Evolutionary conservation across 495 filamentous ascomycete species (phyloP).

Genomic region (Neurospora sublineolata): DNA sequence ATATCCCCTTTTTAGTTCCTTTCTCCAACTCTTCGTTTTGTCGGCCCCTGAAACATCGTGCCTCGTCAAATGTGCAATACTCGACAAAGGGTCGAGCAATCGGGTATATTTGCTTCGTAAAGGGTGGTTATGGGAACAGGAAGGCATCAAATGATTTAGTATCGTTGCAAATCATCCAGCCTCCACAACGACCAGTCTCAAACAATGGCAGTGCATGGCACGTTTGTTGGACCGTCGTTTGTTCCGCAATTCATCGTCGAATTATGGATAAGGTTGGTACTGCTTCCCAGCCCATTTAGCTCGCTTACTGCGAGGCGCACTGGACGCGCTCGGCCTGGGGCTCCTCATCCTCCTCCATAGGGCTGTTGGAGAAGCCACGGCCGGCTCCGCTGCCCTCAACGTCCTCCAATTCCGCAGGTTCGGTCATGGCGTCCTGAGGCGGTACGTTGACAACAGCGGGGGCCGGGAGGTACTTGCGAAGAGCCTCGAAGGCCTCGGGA

Average conservation of each 20-base stretch:
- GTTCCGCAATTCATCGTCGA: neutral
- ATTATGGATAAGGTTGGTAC: neutral
- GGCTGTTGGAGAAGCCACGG: constrained; percentile 52
- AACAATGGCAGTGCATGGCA: neutral
- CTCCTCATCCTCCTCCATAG: constrained; percentile 67
- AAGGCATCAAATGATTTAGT: neutral
- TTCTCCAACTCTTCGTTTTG: neutral
- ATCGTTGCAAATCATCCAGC: neutral
- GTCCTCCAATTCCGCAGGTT: constrained; percentile 71
- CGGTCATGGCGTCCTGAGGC: constrained; percentile 75
- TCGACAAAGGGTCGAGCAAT: neutral
- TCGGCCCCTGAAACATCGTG: neutral
- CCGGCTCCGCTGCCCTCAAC: constrained; percentile 58
- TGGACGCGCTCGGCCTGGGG: constrained; percentile 85
- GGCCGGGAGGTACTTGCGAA: constrained; percentile 73
- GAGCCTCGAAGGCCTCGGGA: constrained; percentile 44
- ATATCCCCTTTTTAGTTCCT: neutral
- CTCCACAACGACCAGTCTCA: neutral
- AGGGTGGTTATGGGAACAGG: neutral
- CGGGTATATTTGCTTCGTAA: neutral
- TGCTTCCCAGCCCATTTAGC: neutral
- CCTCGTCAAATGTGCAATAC: neutral
- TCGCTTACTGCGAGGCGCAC: constrained; percentile 89
- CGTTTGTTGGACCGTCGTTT: neutral
- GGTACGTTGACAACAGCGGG: constrained; percentile 48